A percentile compares a stretch with the other conserved stretches of the same genome.
These are phyloP conservation scores for Yamadazyma conglobata DNA, from an alignment of 1,139 yeast genomes.

Conservation along the genomic window DNA sequence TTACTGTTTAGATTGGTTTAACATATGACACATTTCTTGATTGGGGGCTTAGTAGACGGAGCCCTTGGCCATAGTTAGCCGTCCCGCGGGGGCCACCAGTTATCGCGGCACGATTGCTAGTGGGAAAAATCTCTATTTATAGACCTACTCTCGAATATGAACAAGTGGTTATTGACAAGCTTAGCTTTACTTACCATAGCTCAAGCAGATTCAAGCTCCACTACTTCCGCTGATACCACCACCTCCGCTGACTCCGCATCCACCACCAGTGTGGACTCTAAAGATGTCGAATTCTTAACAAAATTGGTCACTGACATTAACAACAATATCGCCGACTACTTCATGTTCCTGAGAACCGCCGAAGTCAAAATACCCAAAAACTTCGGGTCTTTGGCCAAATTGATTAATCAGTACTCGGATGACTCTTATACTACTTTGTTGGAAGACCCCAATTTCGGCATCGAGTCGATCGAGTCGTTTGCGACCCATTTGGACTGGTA, in stretches of 20 bases:
- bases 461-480: conserved; percentile 22
- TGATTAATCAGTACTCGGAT: conserved; percentile 24
- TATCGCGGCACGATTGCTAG: no score
- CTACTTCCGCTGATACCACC: background rate
- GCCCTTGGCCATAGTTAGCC: no score
- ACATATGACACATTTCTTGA: no score
- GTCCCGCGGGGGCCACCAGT: no score
- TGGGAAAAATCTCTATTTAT: no score
- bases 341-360: conserved; percentile 23
- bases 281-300: conserved; percentile 25
- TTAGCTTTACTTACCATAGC: no score
- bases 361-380: conserved; percentile 21
- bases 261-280: conserved; percentile 4
- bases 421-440: conserved; percentile 35
- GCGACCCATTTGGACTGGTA: conserved; percentile 40
- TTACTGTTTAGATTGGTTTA: no score
- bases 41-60: no score
- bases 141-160: no score
- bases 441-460: conserved; percentile 17
- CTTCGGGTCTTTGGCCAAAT: conserved; percentile 21
- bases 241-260: background rate
- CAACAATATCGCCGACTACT: conserved; percentile 20
- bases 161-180: no score
- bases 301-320: conserved; percentile 26
- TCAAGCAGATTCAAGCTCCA: background rate